Conservation (phyloP, 176 grass and related monocot genomes). For the Avena eriantha region DNA sequence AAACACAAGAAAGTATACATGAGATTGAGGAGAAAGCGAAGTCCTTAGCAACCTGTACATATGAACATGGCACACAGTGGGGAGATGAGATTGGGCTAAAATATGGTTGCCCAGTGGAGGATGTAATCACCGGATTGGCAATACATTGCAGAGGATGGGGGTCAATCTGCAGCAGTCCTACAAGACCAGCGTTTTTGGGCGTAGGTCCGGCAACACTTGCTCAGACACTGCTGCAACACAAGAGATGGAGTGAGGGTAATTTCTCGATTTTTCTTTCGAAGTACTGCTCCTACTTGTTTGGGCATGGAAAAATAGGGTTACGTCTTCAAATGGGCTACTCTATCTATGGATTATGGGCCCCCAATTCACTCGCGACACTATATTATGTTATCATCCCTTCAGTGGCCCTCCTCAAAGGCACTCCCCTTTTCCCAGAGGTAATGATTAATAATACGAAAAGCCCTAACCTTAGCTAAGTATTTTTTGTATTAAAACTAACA, state of each 20-base stretch:
- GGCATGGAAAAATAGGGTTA: constrained; percentile 58
- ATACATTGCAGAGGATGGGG: constrained; percentile 90
- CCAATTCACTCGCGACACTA: constrained; percentile 62
- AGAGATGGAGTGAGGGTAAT: constrained; percentile 83
- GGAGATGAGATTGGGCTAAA: constrained; percentile 73
- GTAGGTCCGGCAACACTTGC: constrained; percentile 63
- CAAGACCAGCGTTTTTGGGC: constrained; percentile 66
- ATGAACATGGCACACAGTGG: constrained; percentile 69
- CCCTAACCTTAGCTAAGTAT: neutral
- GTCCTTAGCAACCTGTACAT: constrained; percentile 60
- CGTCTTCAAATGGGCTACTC: constrained; percentile 69
- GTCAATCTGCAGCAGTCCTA: constrained; percentile 57
- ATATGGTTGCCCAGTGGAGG: constrained; percentile 76
- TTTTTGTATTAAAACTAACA: constrained; percentile 22
- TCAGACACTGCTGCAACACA: constrained; percentile 78
- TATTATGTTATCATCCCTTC: constrained; percentile 73
- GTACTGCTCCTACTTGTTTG: constrained; percentile 60
- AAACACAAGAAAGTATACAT: constrained; percentile 16
- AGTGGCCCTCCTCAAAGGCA: constrained; percentile 70
- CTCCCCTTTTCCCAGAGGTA: constrained; percentile 74
- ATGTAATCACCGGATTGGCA: constrained; percentile 70
- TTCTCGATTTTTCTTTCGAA: constrained; percentile 68
- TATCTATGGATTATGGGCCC: constrained; percentile 63
- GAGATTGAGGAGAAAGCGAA: constrained; percentile 54
- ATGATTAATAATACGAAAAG: neutral